Base-by-base conservation (phyloP, 2,329 filamentous ascomycete genomes). In the Colletotrichum salicis region DNA sequence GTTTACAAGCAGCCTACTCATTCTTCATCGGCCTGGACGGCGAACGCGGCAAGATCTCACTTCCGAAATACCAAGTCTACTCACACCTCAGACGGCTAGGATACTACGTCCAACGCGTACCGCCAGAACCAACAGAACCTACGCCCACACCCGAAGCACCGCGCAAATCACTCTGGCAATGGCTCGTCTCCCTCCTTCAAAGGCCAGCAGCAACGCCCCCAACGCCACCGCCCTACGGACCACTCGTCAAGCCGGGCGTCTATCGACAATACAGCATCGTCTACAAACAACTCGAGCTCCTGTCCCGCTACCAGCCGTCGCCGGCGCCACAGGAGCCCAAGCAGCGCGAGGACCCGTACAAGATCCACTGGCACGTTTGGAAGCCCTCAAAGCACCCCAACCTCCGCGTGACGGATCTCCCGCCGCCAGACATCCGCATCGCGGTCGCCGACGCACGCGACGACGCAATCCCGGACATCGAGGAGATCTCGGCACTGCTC, bases 31-130 rank as follows among this genome's bases (percentile, higher is more conserved):
- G 94, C 1, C 85, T 89, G 29, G 92, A 94, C 59, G 88, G 84
- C 5, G 88, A 90, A 72, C 80, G 82, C 54, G 89, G 90, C 45
- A 91, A 89, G 79, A 83, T 90, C 35, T 86, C 86, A 11, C 84
- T 98, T 71, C 94, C 97, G 76, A 91, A 94, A 77, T 98, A 94
- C 77, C 93, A 93, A 61, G 96, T 98, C 33, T 99, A 95, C 80
- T 89, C 94, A 1, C 92, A 95, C 64, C 85, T 99, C 76, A 96
- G 93, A 79, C 89, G 96, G 62, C 86, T 90, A 45, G 96, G 96
- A 22, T 98, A 97, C 83, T 89, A 92, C 61, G 89, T 98, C 22
- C 85, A 93, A 72, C 90, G 96, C 66, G 93, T 94, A 1, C 88
- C 88, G 62, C 80, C 71, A 62, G 67, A 62, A 1, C 10, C 56